These are phyloP conservation scores for Agrocybe praecox DNA, from an alignment of 768 basidiomycete genomes.

Conservation along the genomic window DNA sequence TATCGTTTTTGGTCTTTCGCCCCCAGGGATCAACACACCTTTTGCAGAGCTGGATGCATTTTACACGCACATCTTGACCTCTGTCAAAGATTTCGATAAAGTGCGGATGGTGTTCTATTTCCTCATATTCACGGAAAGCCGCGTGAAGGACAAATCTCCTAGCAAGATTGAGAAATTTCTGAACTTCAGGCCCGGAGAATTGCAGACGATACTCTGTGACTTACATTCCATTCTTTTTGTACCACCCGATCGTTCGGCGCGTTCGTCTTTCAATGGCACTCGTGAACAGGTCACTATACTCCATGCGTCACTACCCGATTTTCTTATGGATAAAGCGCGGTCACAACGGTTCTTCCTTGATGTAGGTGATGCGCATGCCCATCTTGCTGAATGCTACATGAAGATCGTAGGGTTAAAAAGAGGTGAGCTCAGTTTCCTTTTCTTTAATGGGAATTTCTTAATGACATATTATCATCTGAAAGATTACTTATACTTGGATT, in stretches of 20 bases:
- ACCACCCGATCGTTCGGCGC: background rate
- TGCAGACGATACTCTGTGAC: conserved; percentile 11
- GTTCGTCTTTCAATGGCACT: background rate
- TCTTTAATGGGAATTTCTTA: no score
- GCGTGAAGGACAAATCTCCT: conserved; percentile 9
- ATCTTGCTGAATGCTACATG: conserved; percentile 8
- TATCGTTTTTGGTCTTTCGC: conserved; percentile 12
- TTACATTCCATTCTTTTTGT: conserved; percentile 13
- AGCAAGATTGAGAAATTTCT: conserved; percentile 10
- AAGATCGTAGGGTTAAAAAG: background rate
- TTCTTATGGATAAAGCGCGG: conserved; percentile 12
- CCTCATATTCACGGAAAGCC: conserved; percentile 10
- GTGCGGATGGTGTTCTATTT: conserved; percentile 10
- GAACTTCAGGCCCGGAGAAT: conserved; percentile 10
- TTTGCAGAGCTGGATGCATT: conserved; percentile 18
- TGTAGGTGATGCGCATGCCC: conserved; percentile 5
- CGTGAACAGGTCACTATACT: conserved; percentile 6
- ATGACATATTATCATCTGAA: no score
- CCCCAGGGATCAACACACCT: conserved; percentile 8
- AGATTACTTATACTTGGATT: background rate
- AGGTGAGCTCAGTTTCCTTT: background rate
- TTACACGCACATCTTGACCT: conserved; percentile 18
- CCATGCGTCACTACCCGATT: conserved; percentile 19
- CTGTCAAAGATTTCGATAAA: conserved; percentile 4
- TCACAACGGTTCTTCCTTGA: conserved; percentile 14